phyloP scores from a whole-genome alignment of 805 yeast genomes.

The Pachysolen tannophilus region DNA sequence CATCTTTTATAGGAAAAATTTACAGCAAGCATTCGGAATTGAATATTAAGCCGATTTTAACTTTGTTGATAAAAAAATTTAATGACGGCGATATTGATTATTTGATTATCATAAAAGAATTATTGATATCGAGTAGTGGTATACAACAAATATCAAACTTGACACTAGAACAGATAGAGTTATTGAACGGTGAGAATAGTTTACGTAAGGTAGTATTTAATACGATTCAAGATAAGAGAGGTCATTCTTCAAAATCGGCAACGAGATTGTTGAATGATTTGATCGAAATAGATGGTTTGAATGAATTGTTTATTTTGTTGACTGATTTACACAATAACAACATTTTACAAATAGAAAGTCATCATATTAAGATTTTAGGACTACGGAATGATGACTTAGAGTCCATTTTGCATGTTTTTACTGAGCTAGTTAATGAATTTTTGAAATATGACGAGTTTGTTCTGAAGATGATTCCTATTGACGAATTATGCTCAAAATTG shows the following conservation, averaged over 20 bases:
- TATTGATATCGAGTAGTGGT: conserved; percentile 72
- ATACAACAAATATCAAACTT: conserved; percentile 62
- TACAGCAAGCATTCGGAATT: conserved; percentile 43
- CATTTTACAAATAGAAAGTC: conserved; percentile 23
- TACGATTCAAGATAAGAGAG: conserved; percentile 54
- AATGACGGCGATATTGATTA: conserved; percentile 52
- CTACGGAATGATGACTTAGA: conserved; percentile 65
- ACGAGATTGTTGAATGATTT: conserved; percentile 39
- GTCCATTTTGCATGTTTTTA: conserved; percentile 57
- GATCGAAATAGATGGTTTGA: conserved; percentile 32
- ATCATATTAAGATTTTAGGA: conserved; percentile 64
- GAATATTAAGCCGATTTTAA: conserved; percentile 54
- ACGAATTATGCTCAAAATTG: conserved; percentile 31
- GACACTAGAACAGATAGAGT: conserved; percentile 53
- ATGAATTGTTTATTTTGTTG: conserved; percentile 62
- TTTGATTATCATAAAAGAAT: conserved; percentile 56
- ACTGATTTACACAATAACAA: conserved; percentile 37
- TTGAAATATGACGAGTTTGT: conserved; percentile 26
- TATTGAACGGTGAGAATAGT: conserved; percentile 57
- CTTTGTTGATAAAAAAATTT: conserved; percentile 53
- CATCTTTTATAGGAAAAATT: conserved; percentile 71
- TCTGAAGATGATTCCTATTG: conserved; percentile 30
- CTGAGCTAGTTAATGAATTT: conserved; percentile 49
- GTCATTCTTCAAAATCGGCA: conserved; percentile 38
- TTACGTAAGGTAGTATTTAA: conserved; percentile 46